Evolutionary conservation across 371 early-diverging fungal genomes (phyloP), one percentile per base, ranked within the genome.

Genomic region (Rhizomucor miehei): DNA sequence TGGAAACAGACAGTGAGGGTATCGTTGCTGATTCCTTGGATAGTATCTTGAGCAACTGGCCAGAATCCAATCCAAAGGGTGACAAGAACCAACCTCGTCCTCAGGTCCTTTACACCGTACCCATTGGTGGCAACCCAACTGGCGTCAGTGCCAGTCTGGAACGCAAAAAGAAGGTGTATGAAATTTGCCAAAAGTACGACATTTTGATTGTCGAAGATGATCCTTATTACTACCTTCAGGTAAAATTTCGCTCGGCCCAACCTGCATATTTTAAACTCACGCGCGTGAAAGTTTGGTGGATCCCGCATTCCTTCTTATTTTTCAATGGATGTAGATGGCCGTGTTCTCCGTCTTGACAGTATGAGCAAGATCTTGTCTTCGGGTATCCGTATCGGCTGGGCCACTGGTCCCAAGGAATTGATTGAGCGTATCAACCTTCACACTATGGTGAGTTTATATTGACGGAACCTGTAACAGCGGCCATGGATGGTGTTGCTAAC

Each of bases 341-440:
- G 92, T 25, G 92, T 93, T 0, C 65, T 93, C n/a, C 77, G 94
- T 4, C 87, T 89, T 51, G 94, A 93, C 56, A 88, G 87, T 39
- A 81, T 91, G 69, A 85, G 87, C 52, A 93, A 93, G 64, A 81
- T 91, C 20, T 45, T 92, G 47, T 85, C 89, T 0, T 80, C 89
- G 4, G 94, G 94, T 23, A 60, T 87, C 24, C 85, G 94, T 51
- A 54, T 91, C n/a, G 92, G 91, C 1, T 89, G 88, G 86, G 75
- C 80, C 1, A 85, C 89, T 36, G 92, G 91, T 4, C 92, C 90
- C 1, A 64, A 66, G 19, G 68, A 62, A 17, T 61, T 92, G 12
- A 67, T 91, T 25, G 77, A 88, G 16, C 70, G 84, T n/a, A 87
- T 92, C 49, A 79, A 85, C 29, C 67, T 90, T 23, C 85, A 91